Conservation (phyloP, 495 filamentous ascomycete species). For the Aspergillus asperescens region DNA sequence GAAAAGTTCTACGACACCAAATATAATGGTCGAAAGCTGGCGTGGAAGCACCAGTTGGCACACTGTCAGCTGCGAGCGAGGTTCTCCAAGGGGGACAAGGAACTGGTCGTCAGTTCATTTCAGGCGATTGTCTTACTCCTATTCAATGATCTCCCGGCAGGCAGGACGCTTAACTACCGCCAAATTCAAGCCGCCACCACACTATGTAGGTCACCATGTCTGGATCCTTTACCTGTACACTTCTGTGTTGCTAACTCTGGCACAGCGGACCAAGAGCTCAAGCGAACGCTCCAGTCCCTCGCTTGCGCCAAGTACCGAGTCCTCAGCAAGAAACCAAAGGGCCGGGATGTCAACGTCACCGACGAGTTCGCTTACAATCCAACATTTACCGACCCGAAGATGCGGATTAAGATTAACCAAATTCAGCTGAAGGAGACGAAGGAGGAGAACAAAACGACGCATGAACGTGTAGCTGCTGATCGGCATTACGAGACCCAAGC, state of each 20-base stretch:
- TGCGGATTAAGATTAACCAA: slow-evolving; percentile 96
- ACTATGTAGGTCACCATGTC: slow-evolving; percentile 45
- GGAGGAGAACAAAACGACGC: slow-evolving; percentile 86
- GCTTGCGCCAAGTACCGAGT: slow-evolving; percentile 86
- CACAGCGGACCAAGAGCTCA: slow-evolving; percentile 66
- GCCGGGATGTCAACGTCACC: slow-evolving; percentile 65
- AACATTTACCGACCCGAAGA: slow-evolving; percentile 71
- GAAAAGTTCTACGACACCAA: slow-evolving; percentile 78
- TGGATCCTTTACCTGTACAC: background rate
- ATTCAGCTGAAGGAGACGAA: slow-evolving; percentile 94
- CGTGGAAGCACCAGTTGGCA: slow-evolving; percentile 87
- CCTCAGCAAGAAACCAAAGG: slow-evolving; percentile 79
- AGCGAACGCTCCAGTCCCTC: slow-evolving; percentile 87
- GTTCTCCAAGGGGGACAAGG: slow-evolving; percentile 75
- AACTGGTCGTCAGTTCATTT: slow-evolving; percentile 79
- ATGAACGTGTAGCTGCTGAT: slow-evolving; percentile 82
- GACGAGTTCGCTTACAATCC: slow-evolving; percentile 81
- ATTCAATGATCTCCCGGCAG: slow-evolving; percentile 69
- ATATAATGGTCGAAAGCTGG: slow-evolving; percentile 76
- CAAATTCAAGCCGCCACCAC: slow-evolving; percentile 66
- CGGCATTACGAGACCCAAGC: slow-evolving; percentile 94
- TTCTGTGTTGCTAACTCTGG: slow-evolving; percentile 18
- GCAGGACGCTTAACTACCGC: slow-evolving; percentile 56
- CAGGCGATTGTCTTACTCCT: slow-evolving; percentile 87
- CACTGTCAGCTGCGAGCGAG: slow-evolving; percentile 76